A percentile compares a stretch with the other conserved stretches of the same genome.
These are phyloP conservation scores for Syncephalastrum sp. DNA, from an alignment of 371 early-diverging fungal genomes.

Conservation along the genomic window DNA sequence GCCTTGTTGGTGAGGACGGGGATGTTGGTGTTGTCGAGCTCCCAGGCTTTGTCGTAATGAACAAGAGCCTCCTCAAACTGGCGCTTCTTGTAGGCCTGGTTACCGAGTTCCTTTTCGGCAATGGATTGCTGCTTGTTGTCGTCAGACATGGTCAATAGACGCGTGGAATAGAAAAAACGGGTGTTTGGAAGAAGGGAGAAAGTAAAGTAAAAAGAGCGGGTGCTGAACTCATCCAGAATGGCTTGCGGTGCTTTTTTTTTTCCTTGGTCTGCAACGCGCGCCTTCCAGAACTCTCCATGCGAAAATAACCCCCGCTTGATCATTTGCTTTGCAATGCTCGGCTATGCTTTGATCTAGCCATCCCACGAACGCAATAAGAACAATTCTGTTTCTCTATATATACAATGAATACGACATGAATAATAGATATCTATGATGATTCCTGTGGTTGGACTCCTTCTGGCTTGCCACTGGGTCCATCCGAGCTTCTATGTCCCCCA, in stretches of 20 bases:
- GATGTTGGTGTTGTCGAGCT: constrained; percentile 84
- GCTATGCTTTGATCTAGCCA: neutral
- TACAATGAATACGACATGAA: too few relatives aligned
- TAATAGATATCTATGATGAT: too few relatives aligned
- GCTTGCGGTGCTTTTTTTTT: neutral
- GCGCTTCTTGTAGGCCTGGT: constrained; percentile 90
- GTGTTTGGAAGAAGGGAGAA: neutral
- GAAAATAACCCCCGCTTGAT: neutral
- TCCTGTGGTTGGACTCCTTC: too few relatives aligned
- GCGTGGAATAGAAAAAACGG: constrained; percentile 2
- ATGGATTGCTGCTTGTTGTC: constrained; percentile 72
- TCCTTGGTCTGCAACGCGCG: neutral
- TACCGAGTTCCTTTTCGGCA: constrained; percentile 89
- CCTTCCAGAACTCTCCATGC: constrained; percentile 9
- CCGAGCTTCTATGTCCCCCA: too few relatives aligned
- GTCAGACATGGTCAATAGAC: constrained; percentile 40
- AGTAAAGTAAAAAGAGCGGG: neutral
- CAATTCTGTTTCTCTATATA: too few relatives aligned
- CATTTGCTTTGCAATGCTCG: too few relatives aligned
- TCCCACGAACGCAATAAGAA: too few relatives aligned
- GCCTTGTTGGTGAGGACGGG: constrained; percentile 95
- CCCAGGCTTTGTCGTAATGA: constrained; percentile 92
- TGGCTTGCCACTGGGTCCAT: too few relatives aligned
- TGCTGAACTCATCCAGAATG: neutral
- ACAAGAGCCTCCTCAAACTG: constrained; percentile 87